These are phyloP conservation scores for Blastobotrys aristatus DNA, from an alignment of 1,139 yeast species.

Conservation along the genomic window DNA sequence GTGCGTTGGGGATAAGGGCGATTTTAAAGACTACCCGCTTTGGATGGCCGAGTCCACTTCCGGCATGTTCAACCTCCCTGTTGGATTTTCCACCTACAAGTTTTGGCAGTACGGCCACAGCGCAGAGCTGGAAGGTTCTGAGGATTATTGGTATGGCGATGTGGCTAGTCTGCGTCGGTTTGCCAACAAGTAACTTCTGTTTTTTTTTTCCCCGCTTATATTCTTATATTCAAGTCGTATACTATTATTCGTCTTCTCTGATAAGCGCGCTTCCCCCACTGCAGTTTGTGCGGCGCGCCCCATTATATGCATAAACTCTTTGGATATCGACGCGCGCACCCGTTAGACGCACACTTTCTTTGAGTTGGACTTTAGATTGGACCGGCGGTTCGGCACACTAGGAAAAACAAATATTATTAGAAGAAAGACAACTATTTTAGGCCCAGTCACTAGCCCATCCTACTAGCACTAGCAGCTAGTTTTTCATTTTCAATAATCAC, in stretches of 20 bases:
- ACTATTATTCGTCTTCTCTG: too few species aligned
- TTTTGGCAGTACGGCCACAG: constrained; percentile 13
- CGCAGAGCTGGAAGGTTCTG: constrained; percentile 12
- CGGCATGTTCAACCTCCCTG: constrained; percentile 8
- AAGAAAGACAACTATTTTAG: background rate
- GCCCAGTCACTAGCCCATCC: background rate
- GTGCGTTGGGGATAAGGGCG: constrained; percentile 9
- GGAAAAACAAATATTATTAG: too few species aligned
- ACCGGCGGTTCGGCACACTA: background rate
- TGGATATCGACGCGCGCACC: too few species aligned
- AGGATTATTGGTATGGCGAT: constrained; percentile 13
- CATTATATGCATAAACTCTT: too few species aligned
- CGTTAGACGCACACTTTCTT: too few species aligned
- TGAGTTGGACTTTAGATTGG: background rate
- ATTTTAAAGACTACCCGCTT: constrained; percentile 11
- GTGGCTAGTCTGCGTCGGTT: constrained; percentile 6
- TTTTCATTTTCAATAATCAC: too few species aligned
- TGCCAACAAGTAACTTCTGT: constrained; percentile 11
- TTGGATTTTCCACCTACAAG: background rate
- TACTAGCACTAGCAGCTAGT: too few species aligned
- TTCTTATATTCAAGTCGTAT: too few species aligned
- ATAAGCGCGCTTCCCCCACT: too few species aligned
- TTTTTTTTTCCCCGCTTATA: too few species aligned
- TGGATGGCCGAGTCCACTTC: constrained; percentile 10
- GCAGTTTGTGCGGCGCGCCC: background rate